Evolutionary conservation across 441 rosid genomes (phyloP).

Genomic region (Macaranga tanarius): DNA sequence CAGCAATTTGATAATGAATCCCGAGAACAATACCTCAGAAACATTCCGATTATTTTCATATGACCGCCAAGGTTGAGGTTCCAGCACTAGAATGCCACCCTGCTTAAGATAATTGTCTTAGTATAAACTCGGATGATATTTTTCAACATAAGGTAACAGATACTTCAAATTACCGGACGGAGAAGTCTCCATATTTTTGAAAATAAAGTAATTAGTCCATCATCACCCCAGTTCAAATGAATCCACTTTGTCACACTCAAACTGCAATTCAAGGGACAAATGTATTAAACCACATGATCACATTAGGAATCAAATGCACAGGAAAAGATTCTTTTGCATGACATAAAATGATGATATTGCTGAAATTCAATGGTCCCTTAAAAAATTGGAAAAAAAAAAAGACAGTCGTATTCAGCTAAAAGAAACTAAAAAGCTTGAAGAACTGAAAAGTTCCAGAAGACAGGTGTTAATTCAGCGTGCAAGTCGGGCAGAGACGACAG

Average conservation of each 20-base stretch:
- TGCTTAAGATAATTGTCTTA: slow-evolving; percentile 25
- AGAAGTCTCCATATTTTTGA: slow-evolving; percentile 80
- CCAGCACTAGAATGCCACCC: slow-evolving; percentile 90
- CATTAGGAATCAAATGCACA: neutral
- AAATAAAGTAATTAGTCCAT: slow-evolving; percentile 73
- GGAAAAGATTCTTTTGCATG: neutral
- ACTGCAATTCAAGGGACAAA: slow-evolving; percentile 42
- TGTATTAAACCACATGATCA: neutral
- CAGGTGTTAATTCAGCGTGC: neutral
- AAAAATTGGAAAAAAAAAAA: neutral
- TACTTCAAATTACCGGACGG: slow-evolving; percentile 47
- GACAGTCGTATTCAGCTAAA: neutral
- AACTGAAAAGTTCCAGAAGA: neutral
- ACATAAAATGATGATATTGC: neutral
- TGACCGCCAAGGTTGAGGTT: slow-evolving; percentile 97
- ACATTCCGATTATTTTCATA: slow-evolving; percentile 75
- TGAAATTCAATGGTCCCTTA: no score
- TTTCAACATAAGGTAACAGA: neutral
- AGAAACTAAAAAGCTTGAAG: neutral
- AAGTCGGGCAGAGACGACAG: neutral
- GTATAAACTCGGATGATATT: neutral
- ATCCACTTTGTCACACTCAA: slow-evolving; percentile 95
- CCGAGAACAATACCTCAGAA: slow-evolving; percentile 53
- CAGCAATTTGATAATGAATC: neutral
- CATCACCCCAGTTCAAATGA: slow-evolving; percentile 97